Evolutionary conservation across 768 basidiomycete species (phyloP).

Genomic region (Erythrobasidium yunnanense): DNA sequence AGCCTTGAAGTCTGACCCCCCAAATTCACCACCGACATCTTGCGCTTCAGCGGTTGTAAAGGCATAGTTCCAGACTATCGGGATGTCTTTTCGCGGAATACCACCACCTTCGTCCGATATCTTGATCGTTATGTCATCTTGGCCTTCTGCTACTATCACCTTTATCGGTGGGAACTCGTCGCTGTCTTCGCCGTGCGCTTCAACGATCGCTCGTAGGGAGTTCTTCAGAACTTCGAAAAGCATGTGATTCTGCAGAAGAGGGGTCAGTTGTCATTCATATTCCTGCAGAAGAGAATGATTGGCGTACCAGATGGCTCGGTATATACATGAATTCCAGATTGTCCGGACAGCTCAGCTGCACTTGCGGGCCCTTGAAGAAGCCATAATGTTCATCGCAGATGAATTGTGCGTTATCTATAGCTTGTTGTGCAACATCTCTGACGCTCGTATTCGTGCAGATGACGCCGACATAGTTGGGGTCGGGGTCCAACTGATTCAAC

Average conservation of each 20-base stretch:
- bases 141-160: constrained; percentile 91
- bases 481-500: constrained; percentile 70
- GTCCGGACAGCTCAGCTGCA: constrained; percentile 86
- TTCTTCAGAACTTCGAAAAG: constrained; percentile 95
- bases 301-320: constrained; percentile 64
- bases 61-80: constrained; percentile 96
- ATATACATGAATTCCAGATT: constrained; percentile 85
- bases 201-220: constrained; percentile 90
- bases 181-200: constrained; percentile 70
- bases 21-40: constrained; percentile 40
- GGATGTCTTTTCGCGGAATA: constrained; percentile 71
- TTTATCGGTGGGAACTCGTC: constrained; percentile 84
- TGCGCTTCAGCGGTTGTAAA: constrained; percentile 40
- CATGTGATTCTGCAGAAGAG: constrained; percentile 53
- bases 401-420: constrained; percentile 83
- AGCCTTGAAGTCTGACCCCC: constrained; percentile 74
- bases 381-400: constrained; percentile 85
- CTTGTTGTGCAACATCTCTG: constrained; percentile 94
- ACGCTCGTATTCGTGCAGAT: constrained; percentile 94
- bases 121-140: constrained; percentile 97
- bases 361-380: constrained; percentile 89
- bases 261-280: neutral
- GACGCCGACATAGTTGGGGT: constrained; percentile 84
- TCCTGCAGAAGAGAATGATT: neutral
- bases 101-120: constrained; percentile 95